A percentile compares a stretch with the other conserved stretches of the same genome.
These are phyloP conservation scores for Fomitopsis betulina DNA, from an alignment of 1,284 basidiomycete species.

Conservation along the genomic window DNA sequence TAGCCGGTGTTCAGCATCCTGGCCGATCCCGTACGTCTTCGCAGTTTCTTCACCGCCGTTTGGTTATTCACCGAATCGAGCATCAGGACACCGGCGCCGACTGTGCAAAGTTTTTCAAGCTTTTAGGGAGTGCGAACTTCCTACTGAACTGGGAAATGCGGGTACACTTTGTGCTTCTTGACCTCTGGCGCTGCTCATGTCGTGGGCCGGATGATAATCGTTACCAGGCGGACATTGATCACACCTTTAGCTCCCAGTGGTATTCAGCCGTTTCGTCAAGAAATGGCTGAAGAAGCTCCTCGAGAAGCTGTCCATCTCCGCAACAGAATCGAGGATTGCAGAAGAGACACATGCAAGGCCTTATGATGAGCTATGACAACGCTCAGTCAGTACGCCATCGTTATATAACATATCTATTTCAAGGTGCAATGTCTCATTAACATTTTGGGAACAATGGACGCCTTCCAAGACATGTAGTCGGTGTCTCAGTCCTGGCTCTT, in stretches of 20 bases:
- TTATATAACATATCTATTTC: no score
- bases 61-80: neutral
- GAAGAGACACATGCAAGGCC: neutral
- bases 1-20: slow-evolving; percentile 55
- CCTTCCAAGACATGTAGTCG: no score
- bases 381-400: no score
- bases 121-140: slow-evolving; percentile 40
- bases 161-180: slow-evolving; percentile 29
- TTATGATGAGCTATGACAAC: neutral
- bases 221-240: slow-evolving; percentile 55
- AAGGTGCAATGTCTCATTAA: no score
- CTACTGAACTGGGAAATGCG: slow-evolving; percentile 47
- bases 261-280: slow-evolving; percentile 42
- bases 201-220: slow-evolving; percentile 26
- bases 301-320: neutral
- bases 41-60: neutral
- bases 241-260: slow-evolving; percentile 49
- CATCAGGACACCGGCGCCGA: slow-evolving; percentile 57
- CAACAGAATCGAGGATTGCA: neutral
- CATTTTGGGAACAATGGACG: no score
- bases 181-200: slow-evolving; percentile 4
- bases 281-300: slow-evolving; percentile 31
- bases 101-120: slow-evolving; percentile 41
- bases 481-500: no score
- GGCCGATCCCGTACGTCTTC: slow-evolving; percentile 40